A percentile compares a stretch with the other conserved stretches of the same genome.
phyloP scores from a whole-genome alignment of 1,139 yeast genomes.

The Saccharomycopsis crataegensis region DNA sequence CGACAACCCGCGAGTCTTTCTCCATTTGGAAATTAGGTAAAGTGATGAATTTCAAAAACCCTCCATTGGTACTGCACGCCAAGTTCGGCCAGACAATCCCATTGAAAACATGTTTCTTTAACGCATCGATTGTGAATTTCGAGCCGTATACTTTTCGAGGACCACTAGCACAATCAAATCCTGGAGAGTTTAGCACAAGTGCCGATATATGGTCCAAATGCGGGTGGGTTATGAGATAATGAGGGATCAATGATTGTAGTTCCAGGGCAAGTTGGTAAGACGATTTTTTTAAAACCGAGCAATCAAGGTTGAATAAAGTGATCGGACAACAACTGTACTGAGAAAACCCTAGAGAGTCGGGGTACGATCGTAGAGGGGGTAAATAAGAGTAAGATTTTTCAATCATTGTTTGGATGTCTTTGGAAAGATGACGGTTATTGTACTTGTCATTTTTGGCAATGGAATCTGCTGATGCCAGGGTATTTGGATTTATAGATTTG shows the following conservation, averaged over 20 bases:
- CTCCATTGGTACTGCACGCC: constrained; percentile 21
- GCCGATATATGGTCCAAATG: constrained; percentile 78
- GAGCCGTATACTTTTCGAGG: constrained; percentile 47
- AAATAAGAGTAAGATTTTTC: constrained; percentile 20
- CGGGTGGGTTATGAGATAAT: constrained; percentile 67
- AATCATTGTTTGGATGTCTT: constrained; percentile 15
- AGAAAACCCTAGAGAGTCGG: constrained; percentile 20
- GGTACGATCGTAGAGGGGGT: constrained; percentile 22
- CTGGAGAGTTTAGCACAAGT: constrained; percentile 64
- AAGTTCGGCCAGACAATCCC: constrained; percentile 74
- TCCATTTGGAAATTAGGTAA: background rate
- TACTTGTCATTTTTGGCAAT: background rate
- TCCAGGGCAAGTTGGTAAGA: constrained; percentile 24
- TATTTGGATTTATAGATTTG: background rate
- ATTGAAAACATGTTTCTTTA: constrained; percentile 58
- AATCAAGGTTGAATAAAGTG: constrained; percentile 19
- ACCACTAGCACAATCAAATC: constrained; percentile 29
- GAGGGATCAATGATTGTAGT: constrained; percentile 33
- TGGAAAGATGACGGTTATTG: background rate
- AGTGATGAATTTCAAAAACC: constrained; percentile 23
- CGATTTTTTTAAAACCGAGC: constrained; percentile 21
- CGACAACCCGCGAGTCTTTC: background rate
- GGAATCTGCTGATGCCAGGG: background rate
- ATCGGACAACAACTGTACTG: constrained; percentile 21
- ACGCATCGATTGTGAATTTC: constrained; percentile 41